Evolutionary conservation across 2,329 filamentous ascomycete species (phyloP), one percentile per base, ranked within the genome.

Genomic region (Exophiala sp.): DNA sequence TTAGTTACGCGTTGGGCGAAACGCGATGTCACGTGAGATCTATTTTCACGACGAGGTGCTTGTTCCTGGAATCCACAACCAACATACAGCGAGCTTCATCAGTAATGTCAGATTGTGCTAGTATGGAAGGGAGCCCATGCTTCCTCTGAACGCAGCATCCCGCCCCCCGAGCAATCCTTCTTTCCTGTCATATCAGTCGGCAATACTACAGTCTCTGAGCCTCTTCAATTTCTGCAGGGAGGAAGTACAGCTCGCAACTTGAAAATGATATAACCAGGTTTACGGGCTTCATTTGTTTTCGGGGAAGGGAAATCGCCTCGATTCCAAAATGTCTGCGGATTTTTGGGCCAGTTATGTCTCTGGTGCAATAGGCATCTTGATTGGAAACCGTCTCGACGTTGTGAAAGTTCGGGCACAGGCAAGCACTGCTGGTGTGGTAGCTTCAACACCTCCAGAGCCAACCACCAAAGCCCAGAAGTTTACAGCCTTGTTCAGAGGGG

Each of bases 321-420:
- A 14, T 14, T 16, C 9, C 38, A 48, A 23, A 43, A 91, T 93
- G 86, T 87, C 86, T 43, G 81, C 88, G 60, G 90, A 95, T 66
- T 96, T 96, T 68, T 95, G 87, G 86, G 87, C 90, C 50, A 89
- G 90, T 63, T 96, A 95, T 68, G 71, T 93, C 54, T 91, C 86
- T 64, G 91, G 91, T 46, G 88, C 86, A 50, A 76, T 84, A 42
- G 87, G 88, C 39, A 96, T 96, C 61, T 72, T 95, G 41, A 85
- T 95, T 53, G 89, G 91, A 56, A 95, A 95, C 62, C 88, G 89
- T 2, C 74, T 96, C 3, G 85, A 90, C 65, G 70, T 89, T 16
- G 68, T 89, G 62, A 90, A 91, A 69, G 87, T 89, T 46, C 85
- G 83, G 34, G 73, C 94, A 2, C 91, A 97, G 74, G 84, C 86